These are phyloP conservation scores for Elongisporangium undulatum DNA, from an alignment of 352 stramenopile species.

Conservation along the genomic window DNA sequence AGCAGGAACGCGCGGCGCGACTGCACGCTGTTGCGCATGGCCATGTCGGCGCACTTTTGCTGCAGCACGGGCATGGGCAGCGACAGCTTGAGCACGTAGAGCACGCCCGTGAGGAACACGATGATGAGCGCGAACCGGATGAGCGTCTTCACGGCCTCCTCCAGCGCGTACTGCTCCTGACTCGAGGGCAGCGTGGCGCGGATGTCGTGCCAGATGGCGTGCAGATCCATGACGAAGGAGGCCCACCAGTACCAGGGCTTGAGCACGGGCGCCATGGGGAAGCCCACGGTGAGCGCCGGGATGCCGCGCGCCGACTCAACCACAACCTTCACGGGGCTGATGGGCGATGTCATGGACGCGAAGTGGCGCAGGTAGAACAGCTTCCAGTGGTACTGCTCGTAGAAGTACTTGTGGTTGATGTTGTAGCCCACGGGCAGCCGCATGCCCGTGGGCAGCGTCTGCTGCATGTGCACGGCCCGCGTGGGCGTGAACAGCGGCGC, in stretches of 20 bases:
- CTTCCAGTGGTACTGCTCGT: constrained; percentile 88
- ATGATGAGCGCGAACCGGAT: constrained; percentile 49
- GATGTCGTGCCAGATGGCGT: constrained; percentile 84
- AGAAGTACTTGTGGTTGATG: constrained; percentile 91
- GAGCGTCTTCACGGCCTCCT: constrained; percentile 69
- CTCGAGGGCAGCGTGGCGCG: constrained; percentile 59
- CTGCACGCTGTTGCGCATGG: constrained; percentile 48
- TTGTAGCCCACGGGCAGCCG: constrained; percentile 85
- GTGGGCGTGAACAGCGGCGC: constrained; percentile 69
- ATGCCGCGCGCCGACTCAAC: constrained; percentile 76
- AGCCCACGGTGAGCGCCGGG: constrained; percentile 77
- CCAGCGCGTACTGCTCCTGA: constrained; percentile 63
- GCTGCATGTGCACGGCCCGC: constrained; percentile 20
- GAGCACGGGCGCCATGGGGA: constrained; percentile 82
- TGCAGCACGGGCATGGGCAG: constrained; percentile 58
- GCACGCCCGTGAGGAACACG: constrained; percentile 46
- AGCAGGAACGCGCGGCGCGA: constrained; percentile 41
- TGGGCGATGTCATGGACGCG: constrained; percentile 82
- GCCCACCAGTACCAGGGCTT: constrained; percentile 90
- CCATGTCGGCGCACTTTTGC: constrained; percentile 50
- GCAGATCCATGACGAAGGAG: constrained; percentile 74
- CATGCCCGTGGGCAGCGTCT: constrained; percentile 56
- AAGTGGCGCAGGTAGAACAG: constrained; percentile 83
- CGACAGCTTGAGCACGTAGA: constrained; percentile 62
- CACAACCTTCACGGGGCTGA: constrained; percentile 81